These are phyloP conservation scores for Tephrocybe rancida DNA, from an alignment of 768 basidiomycete genomes.

Conservation along the genomic window DNA sequence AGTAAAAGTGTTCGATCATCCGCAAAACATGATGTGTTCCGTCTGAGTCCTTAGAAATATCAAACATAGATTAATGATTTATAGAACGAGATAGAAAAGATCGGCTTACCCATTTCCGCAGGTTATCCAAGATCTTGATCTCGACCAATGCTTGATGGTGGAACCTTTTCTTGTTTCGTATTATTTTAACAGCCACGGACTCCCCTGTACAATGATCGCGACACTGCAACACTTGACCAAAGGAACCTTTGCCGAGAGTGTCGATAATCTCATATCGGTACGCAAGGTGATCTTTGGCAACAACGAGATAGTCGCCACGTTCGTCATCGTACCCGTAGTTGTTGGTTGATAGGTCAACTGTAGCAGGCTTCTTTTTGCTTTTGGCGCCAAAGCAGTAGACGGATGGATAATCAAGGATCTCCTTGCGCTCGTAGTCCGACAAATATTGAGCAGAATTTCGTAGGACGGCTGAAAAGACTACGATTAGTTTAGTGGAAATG, in stretches of 20 bases:
- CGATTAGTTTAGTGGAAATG: conserved; percentile 9
- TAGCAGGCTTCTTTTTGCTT: conserved; percentile 84
- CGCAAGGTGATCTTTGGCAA: conserved; percentile 89
- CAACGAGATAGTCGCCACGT: conserved; percentile 92
- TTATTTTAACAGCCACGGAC: conserved; percentile 99
- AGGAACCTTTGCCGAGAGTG: conserved; percentile 96
- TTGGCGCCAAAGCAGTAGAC: conserved; percentile 83
- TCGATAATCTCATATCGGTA: conserved; percentile 96
- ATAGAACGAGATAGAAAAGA: conserved; percentile 5
- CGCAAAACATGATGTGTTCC: conserved; percentile 97
- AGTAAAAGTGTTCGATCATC: conserved; percentile 99
- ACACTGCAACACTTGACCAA: conserved; percentile 95
- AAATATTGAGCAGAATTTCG: conserved; percentile 70
- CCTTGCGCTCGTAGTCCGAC: conserved; percentile 87
- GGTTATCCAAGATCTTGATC: conserved; percentile 96
- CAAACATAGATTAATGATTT: conserved; percentile 1
- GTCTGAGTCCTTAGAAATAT: conserved; percentile 74
- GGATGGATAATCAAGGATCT: conserved; percentile 83
- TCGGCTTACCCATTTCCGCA: conserved; percentile 89
- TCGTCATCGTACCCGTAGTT: conserved; percentile 99
- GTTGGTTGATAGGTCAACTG: conserved; percentile 69
- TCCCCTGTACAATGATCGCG: conserved; percentile 94
- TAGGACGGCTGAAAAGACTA: conserved; percentile 53
- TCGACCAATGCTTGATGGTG: conserved; percentile 99
- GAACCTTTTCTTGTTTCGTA: conserved; percentile 98